Conservation (phyloP, 495 filamentous ascomycete species). For the Cercophora newfieldiana region DNA sequence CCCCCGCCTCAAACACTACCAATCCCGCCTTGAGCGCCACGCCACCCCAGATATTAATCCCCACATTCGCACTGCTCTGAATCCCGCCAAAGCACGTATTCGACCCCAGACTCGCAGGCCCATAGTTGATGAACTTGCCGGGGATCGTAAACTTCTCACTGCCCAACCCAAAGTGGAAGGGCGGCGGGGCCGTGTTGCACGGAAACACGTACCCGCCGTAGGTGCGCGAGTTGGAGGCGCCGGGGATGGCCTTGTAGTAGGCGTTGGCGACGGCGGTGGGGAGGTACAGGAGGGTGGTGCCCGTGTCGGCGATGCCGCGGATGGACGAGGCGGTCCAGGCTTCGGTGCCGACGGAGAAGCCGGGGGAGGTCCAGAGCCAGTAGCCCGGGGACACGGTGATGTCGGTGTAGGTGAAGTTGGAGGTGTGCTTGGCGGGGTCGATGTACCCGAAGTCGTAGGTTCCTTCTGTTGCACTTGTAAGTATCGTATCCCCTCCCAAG, state of each 20-base stretch:
- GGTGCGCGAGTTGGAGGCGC: constrained; percentile 48
- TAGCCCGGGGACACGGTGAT: constrained; percentile 65
- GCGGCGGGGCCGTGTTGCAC: constrained; percentile 62
- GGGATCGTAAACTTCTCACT: constrained; percentile 54
- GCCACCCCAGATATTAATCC: constrained; percentile 74
- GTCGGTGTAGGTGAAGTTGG: constrained; percentile 59
- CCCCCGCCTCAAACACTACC: constrained; percentile 60
- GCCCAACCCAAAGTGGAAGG: constrained; percentile 62
- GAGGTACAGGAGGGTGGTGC: constrained; percentile 72
- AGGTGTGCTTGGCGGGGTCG: constrained; percentile 63
- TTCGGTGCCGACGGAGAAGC: constrained; percentile 60
- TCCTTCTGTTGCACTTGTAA: constrained; percentile 47
- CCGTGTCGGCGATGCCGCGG: constrained; percentile 66
- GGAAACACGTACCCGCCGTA: constrained; percentile 71
- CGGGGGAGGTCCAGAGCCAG: constrained; percentile 68
- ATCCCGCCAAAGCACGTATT: constrained; percentile 63
- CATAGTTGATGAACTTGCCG: constrained; percentile 59
- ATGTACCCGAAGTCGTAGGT: constrained; percentile 78
- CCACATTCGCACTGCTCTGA: constrained; percentile 62
- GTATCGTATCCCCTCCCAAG: background rate
- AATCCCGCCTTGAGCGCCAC: constrained; percentile 80
- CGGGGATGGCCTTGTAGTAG: constrained; percentile 65
- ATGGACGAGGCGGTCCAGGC: constrained; percentile 38
- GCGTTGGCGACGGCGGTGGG: constrained; percentile 54
- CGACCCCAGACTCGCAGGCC: constrained; percentile 31